phyloP scores from a whole-genome alignment of 305 asterid species.

The Ajuga reptans region DNA sequence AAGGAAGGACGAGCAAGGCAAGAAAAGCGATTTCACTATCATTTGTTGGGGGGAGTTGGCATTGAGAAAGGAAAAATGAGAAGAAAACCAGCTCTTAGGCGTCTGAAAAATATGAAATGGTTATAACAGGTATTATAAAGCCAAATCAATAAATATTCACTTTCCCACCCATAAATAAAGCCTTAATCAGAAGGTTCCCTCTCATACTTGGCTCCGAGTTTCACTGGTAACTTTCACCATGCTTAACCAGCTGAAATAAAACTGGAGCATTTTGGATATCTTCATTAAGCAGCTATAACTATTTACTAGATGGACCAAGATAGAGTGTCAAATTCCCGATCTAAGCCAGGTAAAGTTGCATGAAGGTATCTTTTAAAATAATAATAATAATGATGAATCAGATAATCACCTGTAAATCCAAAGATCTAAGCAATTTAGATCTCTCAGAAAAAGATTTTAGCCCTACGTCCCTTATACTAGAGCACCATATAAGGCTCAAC shows the following conservation, averaged over 20 bases:
- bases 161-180: neutral
- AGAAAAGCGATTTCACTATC: too few relatives aligned
- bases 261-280: neutral
- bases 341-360: constrained; percentile 15
- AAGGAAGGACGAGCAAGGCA: too few relatives aligned
- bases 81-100: neutral
- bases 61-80: neutral
- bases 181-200: constrained; percentile 5
- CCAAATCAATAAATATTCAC: neutral
- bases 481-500: constrained; percentile 84
- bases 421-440: constrained; percentile 49
- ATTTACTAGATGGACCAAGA: neutral
- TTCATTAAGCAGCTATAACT: neutral
- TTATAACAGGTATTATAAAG: neutral
- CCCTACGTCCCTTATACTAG: constrained; percentile 62
- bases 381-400: neutral
- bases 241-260: neutral
- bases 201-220: neutral
- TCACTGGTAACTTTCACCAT: neutral
- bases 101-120: neutral
- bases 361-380: neutral
- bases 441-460: constrained; percentile 56
- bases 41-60: neutral
- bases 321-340: neutral
- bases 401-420: constrained; percentile 78